A percentile compares a stretch with the other conserved stretches of the same genome.
These are phyloP conservation scores for Exophiala dermatitidis DNA, from an alignment of 2,329 filamentous ascomycete genomes.

Conservation along the genomic window DNA sequence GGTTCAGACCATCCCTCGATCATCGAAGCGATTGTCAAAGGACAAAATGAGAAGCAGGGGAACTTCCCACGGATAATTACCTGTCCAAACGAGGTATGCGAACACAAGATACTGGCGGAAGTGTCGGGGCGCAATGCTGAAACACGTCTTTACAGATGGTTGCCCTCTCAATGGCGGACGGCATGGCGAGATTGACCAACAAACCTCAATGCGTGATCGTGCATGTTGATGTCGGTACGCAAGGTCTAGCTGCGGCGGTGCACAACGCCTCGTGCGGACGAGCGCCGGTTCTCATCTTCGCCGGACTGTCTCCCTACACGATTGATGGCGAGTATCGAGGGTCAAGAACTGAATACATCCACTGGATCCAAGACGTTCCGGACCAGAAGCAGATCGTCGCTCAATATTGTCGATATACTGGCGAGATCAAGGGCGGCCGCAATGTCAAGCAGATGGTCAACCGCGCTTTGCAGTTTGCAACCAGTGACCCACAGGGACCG, in stretches of 20 bases:
- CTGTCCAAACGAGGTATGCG: slow-evolving; percentile 65
- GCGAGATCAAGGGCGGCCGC: slow-evolving; percentile 72
- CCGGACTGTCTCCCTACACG: slow-evolving; percentile 68
- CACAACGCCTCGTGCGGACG: slow-evolving; percentile 72
- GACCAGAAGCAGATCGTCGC: slow-evolving; percentile 73
- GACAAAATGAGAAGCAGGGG: slow-evolving; percentile 57
- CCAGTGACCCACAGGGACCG: slow-evolving; percentile 66
- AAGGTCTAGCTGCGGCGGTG: slow-evolving; percentile 67
- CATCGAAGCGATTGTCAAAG: slow-evolving; percentile 73
- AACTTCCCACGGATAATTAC: slow-evolving; percentile 68
- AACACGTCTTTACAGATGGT: slow-evolving; percentile 56
- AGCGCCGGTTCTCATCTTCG: slow-evolving; percentile 69
- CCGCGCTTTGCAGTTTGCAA: slow-evolving; percentile 74
- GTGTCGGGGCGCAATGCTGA: background rate
- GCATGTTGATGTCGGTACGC: slow-evolving; percentile 75
- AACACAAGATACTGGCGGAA: background rate
- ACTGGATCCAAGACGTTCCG: slow-evolving; percentile 79
- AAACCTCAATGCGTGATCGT: slow-evolving; percentile 71
- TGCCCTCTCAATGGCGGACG: slow-evolving; percentile 76
- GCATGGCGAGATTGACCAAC: slow-evolving; percentile 64
- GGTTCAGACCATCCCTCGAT: slow-evolving; percentile 63
- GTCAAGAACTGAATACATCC: slow-evolving; percentile 74
- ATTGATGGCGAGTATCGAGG: slow-evolving; percentile 70
- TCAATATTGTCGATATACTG: slow-evolving; percentile 79
- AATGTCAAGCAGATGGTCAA: slow-evolving; percentile 89